phyloP scores from a whole-genome alignment of 2,329 filamentous ascomycete species.

The Tolypocladium tropicale region DNA sequence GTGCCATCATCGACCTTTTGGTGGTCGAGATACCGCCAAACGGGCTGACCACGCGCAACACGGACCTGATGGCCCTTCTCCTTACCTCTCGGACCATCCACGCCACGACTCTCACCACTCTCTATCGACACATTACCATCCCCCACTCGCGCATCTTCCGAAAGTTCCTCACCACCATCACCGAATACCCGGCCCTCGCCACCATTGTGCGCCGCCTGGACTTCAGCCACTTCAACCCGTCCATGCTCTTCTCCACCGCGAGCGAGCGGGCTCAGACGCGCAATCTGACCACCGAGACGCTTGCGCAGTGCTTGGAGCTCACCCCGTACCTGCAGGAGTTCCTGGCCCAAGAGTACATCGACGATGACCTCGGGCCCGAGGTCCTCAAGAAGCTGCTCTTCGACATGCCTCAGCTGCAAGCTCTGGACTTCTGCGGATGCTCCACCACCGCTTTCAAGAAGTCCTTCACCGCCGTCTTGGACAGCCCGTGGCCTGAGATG shows the following conservation, averaged over 20 bases:
- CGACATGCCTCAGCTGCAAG: conserved; percentile 51
- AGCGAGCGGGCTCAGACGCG: conserved; percentile 65
- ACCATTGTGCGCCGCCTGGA: conserved; percentile 70
- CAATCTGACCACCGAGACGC: conserved; percentile 65
- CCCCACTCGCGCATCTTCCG: conserved; percentile 76
- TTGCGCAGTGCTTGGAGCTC: conserved; percentile 60
- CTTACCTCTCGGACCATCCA: conserved; percentile 68
- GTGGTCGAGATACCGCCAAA: conserved; percentile 63
- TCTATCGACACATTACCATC: conserved; percentile 73
- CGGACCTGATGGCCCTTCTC: conserved; percentile 66
- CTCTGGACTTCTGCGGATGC: conserved; percentile 69
- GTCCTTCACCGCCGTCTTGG: conserved; percentile 49
- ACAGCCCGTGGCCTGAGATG: conserved; percentile 38
- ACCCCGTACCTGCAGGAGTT: conserved; percentile 69
- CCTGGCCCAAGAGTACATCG: conserved; percentile 70
- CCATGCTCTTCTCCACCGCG: conserved; percentile 63
- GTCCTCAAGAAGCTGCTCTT: conserved; percentile 64
- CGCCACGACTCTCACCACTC: conserved; percentile 59
- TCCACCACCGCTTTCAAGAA: conserved; percentile 57
- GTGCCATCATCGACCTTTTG: conserved; percentile 63
- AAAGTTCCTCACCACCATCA: conserved; percentile 65
- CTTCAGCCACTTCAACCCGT: conserved; percentile 78
- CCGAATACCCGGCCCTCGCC: conserved; percentile 56
- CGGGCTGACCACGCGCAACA: conserved; percentile 64
- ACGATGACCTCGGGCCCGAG: conserved; percentile 59